phyloP scores from a whole-genome alignment of 1,284 basidiomycete species.

The Leccinum insigne region DNA sequence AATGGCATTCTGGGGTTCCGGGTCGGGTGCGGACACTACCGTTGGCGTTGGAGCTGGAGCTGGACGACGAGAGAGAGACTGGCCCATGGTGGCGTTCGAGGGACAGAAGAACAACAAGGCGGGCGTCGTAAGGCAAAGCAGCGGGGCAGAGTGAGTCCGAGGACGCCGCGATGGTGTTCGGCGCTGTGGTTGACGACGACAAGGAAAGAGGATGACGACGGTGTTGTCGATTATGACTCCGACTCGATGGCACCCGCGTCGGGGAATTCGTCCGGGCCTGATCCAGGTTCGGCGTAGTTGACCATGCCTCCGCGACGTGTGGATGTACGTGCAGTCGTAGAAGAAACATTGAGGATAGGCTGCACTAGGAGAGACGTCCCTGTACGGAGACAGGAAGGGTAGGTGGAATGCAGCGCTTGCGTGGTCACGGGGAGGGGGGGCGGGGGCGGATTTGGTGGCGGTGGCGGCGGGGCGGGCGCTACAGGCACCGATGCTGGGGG shows the following conservation, averaged over 20 bases:
- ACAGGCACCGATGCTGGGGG: conserved; percentile 18
- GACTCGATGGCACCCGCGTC: conserved; percentile 78
- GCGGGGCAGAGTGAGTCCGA: neutral
- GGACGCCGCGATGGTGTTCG: conserved; percentile 12
- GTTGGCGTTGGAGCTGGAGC: too few species aligned
- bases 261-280: conserved; percentile 70
- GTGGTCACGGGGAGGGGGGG: conserved; percentile 55
- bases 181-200: conserved; percentile 19
- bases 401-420: conserved; percentile 85
- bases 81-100: conserved; percentile 17
- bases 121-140: neutral
- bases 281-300: conserved; percentile 88
- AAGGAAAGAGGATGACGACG: neutral
- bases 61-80: too few species aligned
- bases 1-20: too few species aligned
- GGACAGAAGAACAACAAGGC: conserved; percentile 1
- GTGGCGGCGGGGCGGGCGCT: conserved; percentile 23
- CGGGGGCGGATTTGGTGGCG: conserved; percentile 45
- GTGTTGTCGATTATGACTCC: conserved; percentile 33
- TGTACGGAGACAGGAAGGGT: conserved; percentile 88
- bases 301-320: conserved; percentile 67
- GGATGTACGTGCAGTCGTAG: conserved; percentile 43
- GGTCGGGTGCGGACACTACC: too few species aligned
- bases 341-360: conserved; percentile 60
- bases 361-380: conserved; percentile 91